Percentiles rank a stretch among this genome's conserved stretches.
Evolutionary conservation across 75 land plant species (phyloP).

Genomic region (Isoetes taiwanensis): DNA sequence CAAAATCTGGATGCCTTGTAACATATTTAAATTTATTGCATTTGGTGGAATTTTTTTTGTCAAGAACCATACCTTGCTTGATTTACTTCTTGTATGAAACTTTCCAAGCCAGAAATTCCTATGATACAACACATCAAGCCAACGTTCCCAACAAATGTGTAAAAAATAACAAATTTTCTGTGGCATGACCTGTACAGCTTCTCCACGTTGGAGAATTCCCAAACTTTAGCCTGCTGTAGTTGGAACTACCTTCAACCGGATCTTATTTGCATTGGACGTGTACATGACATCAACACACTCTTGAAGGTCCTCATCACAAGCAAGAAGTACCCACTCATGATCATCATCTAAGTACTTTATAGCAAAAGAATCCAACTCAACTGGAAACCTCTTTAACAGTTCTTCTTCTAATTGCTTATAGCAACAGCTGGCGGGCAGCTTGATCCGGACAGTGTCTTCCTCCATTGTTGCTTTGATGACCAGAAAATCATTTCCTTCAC

Average conservation of each 20-base stretch:
- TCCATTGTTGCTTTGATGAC: constrained; percentile 46
- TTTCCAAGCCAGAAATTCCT: too few species aligned
- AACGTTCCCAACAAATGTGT: too few species aligned
- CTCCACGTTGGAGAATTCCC: too few species aligned
- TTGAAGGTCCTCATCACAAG: constrained; percentile 62
- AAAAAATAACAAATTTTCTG: too few species aligned
- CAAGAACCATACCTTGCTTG: too few species aligned
- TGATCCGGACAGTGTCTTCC: constrained; percentile 62
- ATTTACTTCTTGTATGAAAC: too few species aligned
- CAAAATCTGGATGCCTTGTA: too few species aligned
- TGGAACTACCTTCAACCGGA: constrained; percentile 43
- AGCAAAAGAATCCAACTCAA: constrained; percentile 43
- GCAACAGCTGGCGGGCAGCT: constrained; percentile 23
- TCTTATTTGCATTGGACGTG: constrained; percentile 26
- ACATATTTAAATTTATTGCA: too few species aligned
- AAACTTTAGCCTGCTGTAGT: too few species aligned
- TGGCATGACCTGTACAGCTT: too few species aligned
- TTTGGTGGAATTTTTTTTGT: too few species aligned
- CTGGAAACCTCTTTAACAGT: constrained; percentile 45
- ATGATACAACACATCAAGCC: too few species aligned
- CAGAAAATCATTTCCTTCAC: background rate
- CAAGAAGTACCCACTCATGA: constrained; percentile 57
- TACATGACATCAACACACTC: constrained; percentile 51
- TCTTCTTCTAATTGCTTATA: constrained; percentile 39
- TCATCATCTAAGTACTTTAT: constrained; percentile 83